A percentile compares a stretch with the other conserved stretches of the same genome.
Evolutionary conservation across 495 filamentous ascomycete species (phyloP).

Genomic region (Lepidopterella palustris): DNA sequence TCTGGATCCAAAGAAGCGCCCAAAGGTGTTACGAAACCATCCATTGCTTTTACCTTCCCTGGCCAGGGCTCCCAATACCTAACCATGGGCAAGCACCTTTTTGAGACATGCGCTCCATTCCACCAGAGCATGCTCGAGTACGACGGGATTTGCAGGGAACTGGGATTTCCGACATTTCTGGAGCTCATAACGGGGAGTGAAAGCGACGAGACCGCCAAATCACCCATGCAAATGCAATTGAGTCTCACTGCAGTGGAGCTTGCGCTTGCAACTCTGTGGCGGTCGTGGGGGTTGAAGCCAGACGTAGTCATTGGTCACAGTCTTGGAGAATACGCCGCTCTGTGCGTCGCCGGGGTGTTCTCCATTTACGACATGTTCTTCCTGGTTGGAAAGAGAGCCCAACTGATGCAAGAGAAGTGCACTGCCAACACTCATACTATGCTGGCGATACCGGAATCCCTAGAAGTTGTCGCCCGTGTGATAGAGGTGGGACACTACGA

Average conservation of each 20-base stretch:
- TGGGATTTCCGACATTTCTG: neutral
- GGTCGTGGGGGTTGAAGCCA: neutral
- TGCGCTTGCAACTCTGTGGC: constrained; percentile 36
- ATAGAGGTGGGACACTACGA: constrained; percentile 13
- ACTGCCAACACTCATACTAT: constrained; percentile 13
- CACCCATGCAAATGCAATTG: neutral
- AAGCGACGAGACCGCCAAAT: neutral
- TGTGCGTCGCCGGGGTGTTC: neutral
- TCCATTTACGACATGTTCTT: neutral
- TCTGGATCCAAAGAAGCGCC: neutral
- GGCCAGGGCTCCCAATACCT: constrained; percentile 37
- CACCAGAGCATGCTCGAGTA: constrained; percentile 10
- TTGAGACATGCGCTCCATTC: constrained; percentile 10
- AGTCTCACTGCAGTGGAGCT: constrained; percentile 42
- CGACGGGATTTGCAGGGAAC: constrained; percentile 8
- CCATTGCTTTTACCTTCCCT: constrained; percentile 34
- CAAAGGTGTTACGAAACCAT: neutral
- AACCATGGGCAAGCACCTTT: constrained; percentile 33
- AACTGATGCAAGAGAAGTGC: constrained; percentile 6
- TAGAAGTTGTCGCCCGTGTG: neutral
- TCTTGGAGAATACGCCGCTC: constrained; percentile 21
- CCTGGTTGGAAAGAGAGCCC: constrained; percentile 2
- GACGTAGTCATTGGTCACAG: constrained; percentile 15
- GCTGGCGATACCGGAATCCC: neutral
- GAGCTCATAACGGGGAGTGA: neutral